Conservation (phyloP, 2,329 filamentous ascomycete species). For the Hymenoscyphus fructigenus region DNA sequence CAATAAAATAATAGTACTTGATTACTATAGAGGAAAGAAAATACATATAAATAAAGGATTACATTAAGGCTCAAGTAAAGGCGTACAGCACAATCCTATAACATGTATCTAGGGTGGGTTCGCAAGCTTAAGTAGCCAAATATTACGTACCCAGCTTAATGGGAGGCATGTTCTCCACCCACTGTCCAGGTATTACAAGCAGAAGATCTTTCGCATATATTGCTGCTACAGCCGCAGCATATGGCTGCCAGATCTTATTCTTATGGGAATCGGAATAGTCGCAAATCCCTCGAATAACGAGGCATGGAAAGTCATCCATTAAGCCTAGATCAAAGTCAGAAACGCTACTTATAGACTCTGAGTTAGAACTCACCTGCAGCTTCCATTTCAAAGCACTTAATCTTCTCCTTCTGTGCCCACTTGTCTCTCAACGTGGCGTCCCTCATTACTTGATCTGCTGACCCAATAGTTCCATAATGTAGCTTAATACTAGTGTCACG, state of each 20-base stretch:
- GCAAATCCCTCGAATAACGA: conserved; percentile 23
- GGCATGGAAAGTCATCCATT: conserved; percentile 17
- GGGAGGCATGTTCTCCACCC: background rate
- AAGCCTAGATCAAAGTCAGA: conserved; percentile 8
- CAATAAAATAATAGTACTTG: too few species aligned
- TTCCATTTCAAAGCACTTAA: conserved; percentile 23
- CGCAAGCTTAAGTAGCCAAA: background rate
- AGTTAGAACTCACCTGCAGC: conserved; percentile 12
- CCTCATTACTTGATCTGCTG: conserved; percentile 16
- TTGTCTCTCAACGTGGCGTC: conserved; percentile 8
- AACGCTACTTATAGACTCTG: background rate
- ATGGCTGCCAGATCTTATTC: conserved; percentile 17
- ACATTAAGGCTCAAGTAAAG: conserved; percentile 28
- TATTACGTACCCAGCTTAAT: conserved; percentile 1
- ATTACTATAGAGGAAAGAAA: too few species aligned
- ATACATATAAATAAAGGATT: background rate
- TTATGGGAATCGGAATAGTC: conserved; percentile 23
- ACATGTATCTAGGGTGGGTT: too few species aligned
- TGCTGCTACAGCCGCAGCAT: conserved; percentile 17
- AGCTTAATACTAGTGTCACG: background rate
- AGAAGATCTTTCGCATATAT: conserved; percentile 18
- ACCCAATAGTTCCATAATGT: conserved; percentile 20
- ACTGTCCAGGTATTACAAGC: background rate
- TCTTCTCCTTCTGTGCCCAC: background rate
- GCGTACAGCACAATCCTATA: too few species aligned